phyloP scores from a whole-genome alignment of 495 filamentous ascomycete genomes.

The Podospora tetraspora region DNA sequence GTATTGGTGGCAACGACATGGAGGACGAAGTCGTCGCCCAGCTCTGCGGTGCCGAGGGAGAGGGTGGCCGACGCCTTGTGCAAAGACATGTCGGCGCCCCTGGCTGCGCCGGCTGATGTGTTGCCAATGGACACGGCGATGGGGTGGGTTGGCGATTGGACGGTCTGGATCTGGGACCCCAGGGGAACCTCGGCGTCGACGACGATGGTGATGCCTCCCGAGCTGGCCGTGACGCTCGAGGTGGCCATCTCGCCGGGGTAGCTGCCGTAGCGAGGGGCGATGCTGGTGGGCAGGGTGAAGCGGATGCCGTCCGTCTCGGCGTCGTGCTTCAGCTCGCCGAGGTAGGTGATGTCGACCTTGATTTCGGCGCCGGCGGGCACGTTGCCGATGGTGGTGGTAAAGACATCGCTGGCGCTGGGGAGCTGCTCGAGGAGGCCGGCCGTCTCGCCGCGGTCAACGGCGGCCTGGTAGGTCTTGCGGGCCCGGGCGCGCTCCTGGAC shows the following conservation, averaged over 20 bases:
- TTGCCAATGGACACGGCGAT: slow-evolving; percentile 58
- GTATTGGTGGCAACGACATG: slow-evolving; percentile 52
- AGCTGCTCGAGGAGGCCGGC: slow-evolving; percentile 60
- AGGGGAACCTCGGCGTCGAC: slow-evolving; percentile 56
- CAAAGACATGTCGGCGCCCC: slow-evolving; percentile 43
- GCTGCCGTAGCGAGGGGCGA: slow-evolving; percentile 59
- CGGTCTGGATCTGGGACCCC: slow-evolving; percentile 48
- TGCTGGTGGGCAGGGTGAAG: slow-evolving; percentile 58
- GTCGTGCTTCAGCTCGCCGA: slow-evolving; percentile 65
- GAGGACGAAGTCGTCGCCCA: slow-evolving; percentile 51
- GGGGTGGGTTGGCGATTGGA: slow-evolving; percentile 64
- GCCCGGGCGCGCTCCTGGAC: slow-evolving; percentile 60
- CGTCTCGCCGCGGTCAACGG: slow-evolving; percentile 50
- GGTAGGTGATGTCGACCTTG: slow-evolving; percentile 55
- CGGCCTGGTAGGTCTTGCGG: slow-evolving; percentile 47
- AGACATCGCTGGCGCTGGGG: slow-evolving; percentile 53
- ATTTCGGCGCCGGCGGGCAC: slow-evolving; percentile 50
- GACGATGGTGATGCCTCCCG: slow-evolving; percentile 50
- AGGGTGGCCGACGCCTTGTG: slow-evolving; percentile 58
- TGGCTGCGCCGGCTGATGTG: slow-evolving; percentile 38
- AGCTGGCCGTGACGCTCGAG: slow-evolving; percentile 11
- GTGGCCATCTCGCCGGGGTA: slow-evolving; percentile 30
- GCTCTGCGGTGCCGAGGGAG: slow-evolving; percentile 40
- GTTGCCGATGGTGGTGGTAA: slow-evolving; percentile 60
- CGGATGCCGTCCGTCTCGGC: slow-evolving; percentile 55